Conservation (phyloP, 352 stramenopile species). For the Phytophthora cactorum region DNA sequence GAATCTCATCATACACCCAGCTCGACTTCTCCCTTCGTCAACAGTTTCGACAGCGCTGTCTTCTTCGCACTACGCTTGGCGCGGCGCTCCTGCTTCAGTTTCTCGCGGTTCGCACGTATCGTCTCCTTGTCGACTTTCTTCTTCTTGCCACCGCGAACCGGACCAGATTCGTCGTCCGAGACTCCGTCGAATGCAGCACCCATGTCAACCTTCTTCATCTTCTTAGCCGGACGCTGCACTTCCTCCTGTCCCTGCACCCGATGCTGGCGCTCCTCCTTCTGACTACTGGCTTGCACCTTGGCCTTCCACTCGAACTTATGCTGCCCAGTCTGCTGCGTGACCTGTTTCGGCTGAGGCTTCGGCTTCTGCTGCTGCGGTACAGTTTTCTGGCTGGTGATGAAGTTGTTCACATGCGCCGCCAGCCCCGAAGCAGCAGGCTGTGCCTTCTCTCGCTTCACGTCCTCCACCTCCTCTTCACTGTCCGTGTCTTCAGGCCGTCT, state of each 20-base stretch:
- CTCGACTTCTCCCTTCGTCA: constrained; percentile 51
- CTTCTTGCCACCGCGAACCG: constrained; percentile 28
- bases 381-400: constrained; percentile 36
- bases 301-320: constrained; percentile 45
- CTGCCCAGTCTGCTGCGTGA: constrained; percentile 7
- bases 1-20: constrained; percentile 34
- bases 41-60: constrained; percentile 55
- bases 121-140: constrained; percentile 57
- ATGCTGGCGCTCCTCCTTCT: constrained; percentile 14
- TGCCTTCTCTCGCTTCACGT: constrained; percentile 16
- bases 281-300: constrained; percentile 16
- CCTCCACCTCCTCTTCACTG: constrained; percentile 30
- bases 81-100: constrained; percentile 55
- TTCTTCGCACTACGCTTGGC: constrained; percentile 71
- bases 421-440: constrained; percentile 23
- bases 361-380: neutral
- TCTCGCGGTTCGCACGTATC: constrained; percentile 65
- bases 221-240: constrained; percentile 28
- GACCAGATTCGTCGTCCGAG: constrained; percentile 48
- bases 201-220: constrained; percentile 70
- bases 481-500: constrained; percentile 37
- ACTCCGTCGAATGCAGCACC: constrained; percentile 72
- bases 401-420: constrained; percentile 48
- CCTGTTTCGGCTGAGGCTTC: neutral
- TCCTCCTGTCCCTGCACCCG: constrained; percentile 2